Evolutionary conservation across 2,329 filamentous ascomycete genomes (phyloP).

Genomic region (Monosporascus ibericus): DNA sequence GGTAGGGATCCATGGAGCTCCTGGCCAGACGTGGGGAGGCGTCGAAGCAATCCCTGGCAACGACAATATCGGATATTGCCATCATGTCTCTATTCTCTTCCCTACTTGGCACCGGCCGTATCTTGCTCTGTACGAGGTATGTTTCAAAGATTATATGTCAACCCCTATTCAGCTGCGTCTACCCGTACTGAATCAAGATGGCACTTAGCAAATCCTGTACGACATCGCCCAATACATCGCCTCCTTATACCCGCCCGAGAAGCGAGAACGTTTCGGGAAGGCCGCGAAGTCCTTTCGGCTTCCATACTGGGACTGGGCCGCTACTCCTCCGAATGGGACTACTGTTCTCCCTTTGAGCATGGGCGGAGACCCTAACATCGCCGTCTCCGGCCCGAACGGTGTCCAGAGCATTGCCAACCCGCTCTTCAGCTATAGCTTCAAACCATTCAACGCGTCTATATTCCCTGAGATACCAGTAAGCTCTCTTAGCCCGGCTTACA

Average conservation of each 20-base stretch:
- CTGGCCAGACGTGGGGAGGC: constrained; percentile 50
- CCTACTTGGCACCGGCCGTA: constrained; percentile 82
- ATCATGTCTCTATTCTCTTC: constrained; percentile 70
- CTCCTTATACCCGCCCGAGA: constrained; percentile 31
- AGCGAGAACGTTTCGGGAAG: constrained; percentile 42
- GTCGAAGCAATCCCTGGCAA: constrained; percentile 45
- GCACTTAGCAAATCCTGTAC: constrained; percentile 37
- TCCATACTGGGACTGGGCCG: constrained; percentile 56
- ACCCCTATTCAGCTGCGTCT: background rate
- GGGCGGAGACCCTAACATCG: constrained; percentile 34
- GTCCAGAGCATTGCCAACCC: constrained; percentile 54
- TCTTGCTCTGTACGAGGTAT: constrained; percentile 54
- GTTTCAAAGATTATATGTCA: constrained; percentile 1
- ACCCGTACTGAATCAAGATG: background rate
- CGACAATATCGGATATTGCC: constrained; percentile 64
- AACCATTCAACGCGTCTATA: constrained; percentile 50
- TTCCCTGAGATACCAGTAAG: constrained; percentile 56
- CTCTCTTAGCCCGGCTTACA: constrained; percentile 5
- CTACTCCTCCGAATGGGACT: constrained; percentile 39
- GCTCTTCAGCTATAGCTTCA: constrained; percentile 54
- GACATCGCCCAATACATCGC: constrained; percentile 27
- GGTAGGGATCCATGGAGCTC: constrained; percentile 73
- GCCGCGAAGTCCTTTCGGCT: constrained; percentile 48
- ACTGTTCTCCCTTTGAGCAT: constrained; percentile 44
- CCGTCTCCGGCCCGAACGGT: constrained; percentile 51